Base-by-base conservation (phyloP, 371 early-diverging fungal genomes). In the Saksenaea vasiformis region DNA sequence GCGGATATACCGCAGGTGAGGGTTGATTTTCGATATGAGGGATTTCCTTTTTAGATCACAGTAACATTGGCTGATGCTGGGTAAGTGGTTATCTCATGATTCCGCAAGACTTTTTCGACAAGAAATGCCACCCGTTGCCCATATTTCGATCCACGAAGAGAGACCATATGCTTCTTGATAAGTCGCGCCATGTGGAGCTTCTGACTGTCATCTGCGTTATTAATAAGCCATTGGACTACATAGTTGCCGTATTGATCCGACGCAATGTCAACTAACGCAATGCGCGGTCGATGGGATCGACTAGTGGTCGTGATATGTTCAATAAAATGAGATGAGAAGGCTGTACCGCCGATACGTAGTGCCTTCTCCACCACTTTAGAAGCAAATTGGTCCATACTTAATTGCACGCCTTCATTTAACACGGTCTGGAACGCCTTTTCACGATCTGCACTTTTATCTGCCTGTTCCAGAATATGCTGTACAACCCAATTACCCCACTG, bases 171-270 rank as follows among this genome's bases (percentile, higher is more conserved):
- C 1, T 88, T 85, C 58, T 84, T 83, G 58, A 91, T 85, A 34
- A 89, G 68, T 0, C 85, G 83, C 38, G 86, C 85, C 62, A 87
- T 85, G 17, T 68, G 72, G 60, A 89, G 82, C 15, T 87, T 83
- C 58, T 88, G 89, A 28, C 79, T 71, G 3, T 81, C 76, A 22
- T 80, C 82, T n/a, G 87, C 85, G 57, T 88, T 77, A 31, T 80
- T 86, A 27, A 91, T 71, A 17, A 91, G 79, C 74, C 90, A 87
- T 72, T 92, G 92, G 56, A 90, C 86, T 51, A 92, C 90, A 63
- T 92, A 99, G 85, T 99, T 99, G 43, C 88, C 92, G 68, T 87
- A 90, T 69, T 92, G 92, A 63, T 92, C 86, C 2, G 85, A 80
- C 1, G 85, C 85, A 67, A 85, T 81, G 47, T 85, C 84, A 37